Evolutionary conservation across 305 asterid genomes (phyloP), one percentile per base, ranked within the genome.

Genomic region (Fraxinus albicans): DNA sequence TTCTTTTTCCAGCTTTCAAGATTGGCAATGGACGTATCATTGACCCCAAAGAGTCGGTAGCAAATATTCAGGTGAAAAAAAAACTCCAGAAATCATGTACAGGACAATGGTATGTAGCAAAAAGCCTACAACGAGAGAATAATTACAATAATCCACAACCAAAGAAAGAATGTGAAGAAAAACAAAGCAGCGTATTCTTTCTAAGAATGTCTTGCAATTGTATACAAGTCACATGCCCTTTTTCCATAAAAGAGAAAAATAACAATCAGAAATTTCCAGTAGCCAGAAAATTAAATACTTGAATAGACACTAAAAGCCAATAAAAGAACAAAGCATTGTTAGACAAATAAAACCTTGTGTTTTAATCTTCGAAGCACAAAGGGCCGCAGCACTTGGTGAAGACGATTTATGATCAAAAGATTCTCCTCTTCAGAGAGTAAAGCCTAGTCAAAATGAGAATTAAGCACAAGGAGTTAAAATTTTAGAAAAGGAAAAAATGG

Each of bases 311-410:
- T 33, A 72, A 72, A 21, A 72, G 77, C 81, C 36, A 81, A 42
- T 36, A 33, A 58, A 55, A 77, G 27, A 58, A 81, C 10, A 78
- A 84, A 75, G 79, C 31, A 77, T 42, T 42, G 19, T 72, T 76
- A 63, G 55, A 84, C 19, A 40, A 73, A 36, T 75, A 85, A 27
- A 70, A 96, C 99, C 99, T 97, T 97, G 93, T 97, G 99, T 82
- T 97, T 97, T 73, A 97, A 92, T 88, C 99, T 91, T 84, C 99
- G 91, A 86, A 96, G 98, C 31, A 95, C 99, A 90, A 97, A 97
- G 83, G 99, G 99, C 34, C 99, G 95, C 79, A 97, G 88, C 88
- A 97, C 99, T 90, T 97, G 99, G 92, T 97, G 99, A 87, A 97
- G 98, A 82, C 99, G 98, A 83, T 97, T 97, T 84, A 97, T 97